Base-by-base conservation (phyloP, 345 rosid species). In the Mallotus nudiflorus region DNA sequence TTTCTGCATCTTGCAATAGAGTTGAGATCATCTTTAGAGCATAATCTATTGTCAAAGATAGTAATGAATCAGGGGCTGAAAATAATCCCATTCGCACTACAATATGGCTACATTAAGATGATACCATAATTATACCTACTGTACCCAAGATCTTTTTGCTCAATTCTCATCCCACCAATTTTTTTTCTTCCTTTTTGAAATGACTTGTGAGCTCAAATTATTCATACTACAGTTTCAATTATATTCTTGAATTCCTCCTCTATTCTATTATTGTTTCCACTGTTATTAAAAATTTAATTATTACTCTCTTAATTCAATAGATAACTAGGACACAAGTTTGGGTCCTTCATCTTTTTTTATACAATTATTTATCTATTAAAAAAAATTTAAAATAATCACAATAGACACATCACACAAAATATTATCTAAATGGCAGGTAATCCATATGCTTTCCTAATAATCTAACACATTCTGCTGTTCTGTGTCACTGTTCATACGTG, bases 31-130 rank as follows among this genome's bases (percentile, higher is more conserved):
- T 10, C 40, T 25, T 70, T n/a, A n/a, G 52, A 63, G 54, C 50
- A 40, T 55, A 3, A 46, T 56, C n/a, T 14, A 35, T 14, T 44
- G 54, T 76, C 65, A 61, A 66, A 56, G 25, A 27, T 58, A 42
- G 39, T 60, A 56, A 57, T 73, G 55, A 70, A 63, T 61, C 19
- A 49, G 13, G 25, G n/a, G 25, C 48, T 78, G 71, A 78, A 69
- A 54, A 24, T n/a, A n/a, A n/a, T n/a, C n/a, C n/a, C n/a, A n/a
- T n/a, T n/a, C n/a, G n/a, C n/a, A n/a, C n/a, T n/a, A n/a, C n/a
- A n/a, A n/a, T n/a, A n/a, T n/a, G n/a, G n/a, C n/a, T n/a, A n/a
- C n/a, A n/a, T n/a, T n/a, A n/a, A n/a, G n/a, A n/a, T n/a, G n/a
- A n/a, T 53, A 53, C 29, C 9, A 13, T 14, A 3, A 54, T 25